A percentile compares a stretch with the other conserved stretches of the same genome.
phyloP scores from a whole-genome alignment of 768 basidiomycete species.

The Suillus bovinus region DNA sequence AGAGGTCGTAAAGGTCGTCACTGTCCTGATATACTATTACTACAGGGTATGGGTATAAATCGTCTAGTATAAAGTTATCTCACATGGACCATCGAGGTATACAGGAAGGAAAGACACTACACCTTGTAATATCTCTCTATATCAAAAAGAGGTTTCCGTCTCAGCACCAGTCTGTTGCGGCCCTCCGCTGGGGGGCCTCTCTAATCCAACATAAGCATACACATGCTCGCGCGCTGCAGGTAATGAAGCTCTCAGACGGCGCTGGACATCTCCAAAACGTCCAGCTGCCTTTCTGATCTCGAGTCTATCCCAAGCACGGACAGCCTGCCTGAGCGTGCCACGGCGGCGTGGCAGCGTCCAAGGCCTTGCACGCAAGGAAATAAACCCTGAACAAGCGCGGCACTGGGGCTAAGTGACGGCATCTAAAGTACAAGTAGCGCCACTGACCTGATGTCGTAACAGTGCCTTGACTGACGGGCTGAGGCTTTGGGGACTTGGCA shows the following conservation, averaged over 20 bases:
- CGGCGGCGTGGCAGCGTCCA: conserved; percentile 29
- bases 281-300: conserved; percentile 27
- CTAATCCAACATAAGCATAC: conserved; percentile 33
- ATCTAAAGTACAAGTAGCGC: not conserved
- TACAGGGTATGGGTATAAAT: not conserved
- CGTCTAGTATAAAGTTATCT: not conserved
- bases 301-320: conserved; percentile 32
- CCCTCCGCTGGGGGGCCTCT: not conserved
- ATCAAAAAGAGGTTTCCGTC: not conserved
- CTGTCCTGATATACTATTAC: not conserved
- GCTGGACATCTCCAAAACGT: conserved; percentile 28
- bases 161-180: not conserved
- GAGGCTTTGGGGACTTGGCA: conserved; percentile 13
- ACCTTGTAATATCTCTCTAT: not conserved
- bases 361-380: conserved; percentile 14
- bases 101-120: not conserved
- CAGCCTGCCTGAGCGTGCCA: conserved; percentile 26
- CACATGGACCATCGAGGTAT: not conserved
- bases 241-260: conserved; percentile 28
- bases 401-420: not conserved
- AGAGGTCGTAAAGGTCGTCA: not conserved
- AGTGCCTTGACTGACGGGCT: conserved; percentile 2
- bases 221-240: conserved; percentile 27
- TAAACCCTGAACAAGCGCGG: conserved; percentile 7
- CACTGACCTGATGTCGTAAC: conserved; percentile 15